Conservation (phyloP, 106 monocot species). For the Dactylorhiza incarnata region DNA sequence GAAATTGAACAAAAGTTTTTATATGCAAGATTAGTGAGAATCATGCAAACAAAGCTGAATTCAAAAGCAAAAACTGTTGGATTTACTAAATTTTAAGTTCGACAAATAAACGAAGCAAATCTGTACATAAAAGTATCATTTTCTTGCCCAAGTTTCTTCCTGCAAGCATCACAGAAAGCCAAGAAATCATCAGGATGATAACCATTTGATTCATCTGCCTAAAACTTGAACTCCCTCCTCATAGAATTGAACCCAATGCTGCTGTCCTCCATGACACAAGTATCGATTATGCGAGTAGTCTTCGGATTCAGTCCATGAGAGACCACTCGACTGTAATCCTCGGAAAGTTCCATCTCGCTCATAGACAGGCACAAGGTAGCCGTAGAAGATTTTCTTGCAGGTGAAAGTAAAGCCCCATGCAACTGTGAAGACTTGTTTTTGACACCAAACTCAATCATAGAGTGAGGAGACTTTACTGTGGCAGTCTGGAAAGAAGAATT, state of each 20-base stretch:
- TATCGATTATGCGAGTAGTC: slow-evolving; percentile 60
- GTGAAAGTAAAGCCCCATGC: slow-evolving; percentile 21
- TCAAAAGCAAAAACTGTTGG: neutral
- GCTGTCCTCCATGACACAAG: slow-evolving; percentile 37
- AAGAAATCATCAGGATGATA: slow-evolving; percentile 27
- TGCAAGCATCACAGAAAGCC: slow-evolving; percentile 33
- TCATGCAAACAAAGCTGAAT: neutral
- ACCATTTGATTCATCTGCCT: neutral
- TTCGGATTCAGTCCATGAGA: slow-evolving; percentile 45
- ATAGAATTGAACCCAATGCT: slow-evolving; percentile 9
- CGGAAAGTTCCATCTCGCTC: slow-evolving; percentile 50
- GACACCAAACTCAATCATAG: slow-evolving; percentile 53
- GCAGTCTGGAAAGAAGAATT: slow-evolving; percentile 9
- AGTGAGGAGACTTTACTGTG: slow-evolving; percentile 6
- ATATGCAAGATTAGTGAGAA: neutral
- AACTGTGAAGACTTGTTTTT: slow-evolving; percentile 44
- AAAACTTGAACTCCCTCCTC: neutral
- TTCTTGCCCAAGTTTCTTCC: slow-evolving; percentile 31
- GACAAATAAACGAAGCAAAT: slow-evolving; percentile 1
- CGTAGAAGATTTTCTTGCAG: slow-evolving; percentile 11
- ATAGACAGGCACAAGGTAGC: slow-evolving; percentile 15
- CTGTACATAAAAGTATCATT: slow-evolving; percentile 43
- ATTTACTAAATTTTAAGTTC: neutral
- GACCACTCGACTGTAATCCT: slow-evolving; percentile 65
- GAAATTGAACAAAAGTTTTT: too few species aligned